Conservation (phyloP, 805 yeast genomes). For the Schwanniomyces pseudopolymorphus region DNA sequence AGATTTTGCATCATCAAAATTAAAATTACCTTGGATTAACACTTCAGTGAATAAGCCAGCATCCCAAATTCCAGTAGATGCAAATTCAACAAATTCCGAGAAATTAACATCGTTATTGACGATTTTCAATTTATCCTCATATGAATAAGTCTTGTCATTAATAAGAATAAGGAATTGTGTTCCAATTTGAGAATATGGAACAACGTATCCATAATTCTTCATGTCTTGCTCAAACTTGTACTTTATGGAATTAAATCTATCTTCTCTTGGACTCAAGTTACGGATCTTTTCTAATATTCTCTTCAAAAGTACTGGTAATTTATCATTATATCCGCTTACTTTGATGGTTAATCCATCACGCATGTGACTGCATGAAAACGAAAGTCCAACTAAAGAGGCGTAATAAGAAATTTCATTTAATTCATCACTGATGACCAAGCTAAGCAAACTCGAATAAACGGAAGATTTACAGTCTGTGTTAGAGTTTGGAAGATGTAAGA, state of each 20-base stretch:
- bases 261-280: slow-evolving; percentile 48
- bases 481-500: slow-evolving; percentile 64
- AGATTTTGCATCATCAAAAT: slow-evolving; percentile 51
- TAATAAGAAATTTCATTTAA: slow-evolving; percentile 76
- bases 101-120: slow-evolving; percentile 41
- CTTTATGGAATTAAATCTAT: slow-evolving; percentile 66
- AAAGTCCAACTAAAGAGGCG: slow-evolving; percentile 79
- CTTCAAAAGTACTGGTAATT: slow-evolving; percentile 60
- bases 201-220: slow-evolving; percentile 67
- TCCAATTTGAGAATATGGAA: slow-evolving; percentile 79
- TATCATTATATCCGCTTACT: slow-evolving; percentile 82
- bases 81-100: slow-evolving; percentile 51
- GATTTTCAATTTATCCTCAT: slow-evolving; percentile 58
- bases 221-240: slow-evolving; percentile 62
- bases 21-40: slow-evolving; percentile 74
- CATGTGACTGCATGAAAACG: slow-evolving; percentile 54
- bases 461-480: slow-evolving; percentile 58
- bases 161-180: slow-evolving; percentile 59
- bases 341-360: slow-evolving; percentile 71
- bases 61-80: slow-evolving; percentile 45
- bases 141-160: slow-evolving; percentile 70
- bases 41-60: slow-evolving; percentile 66
- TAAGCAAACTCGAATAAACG: slow-evolving; percentile 59
- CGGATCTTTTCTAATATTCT: slow-evolving; percentile 57
- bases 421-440: slow-evolving; percentile 72